phyloP scores from a whole-genome alignment of 164 flowering plant species.

The Sextonia rubra region DNA sequence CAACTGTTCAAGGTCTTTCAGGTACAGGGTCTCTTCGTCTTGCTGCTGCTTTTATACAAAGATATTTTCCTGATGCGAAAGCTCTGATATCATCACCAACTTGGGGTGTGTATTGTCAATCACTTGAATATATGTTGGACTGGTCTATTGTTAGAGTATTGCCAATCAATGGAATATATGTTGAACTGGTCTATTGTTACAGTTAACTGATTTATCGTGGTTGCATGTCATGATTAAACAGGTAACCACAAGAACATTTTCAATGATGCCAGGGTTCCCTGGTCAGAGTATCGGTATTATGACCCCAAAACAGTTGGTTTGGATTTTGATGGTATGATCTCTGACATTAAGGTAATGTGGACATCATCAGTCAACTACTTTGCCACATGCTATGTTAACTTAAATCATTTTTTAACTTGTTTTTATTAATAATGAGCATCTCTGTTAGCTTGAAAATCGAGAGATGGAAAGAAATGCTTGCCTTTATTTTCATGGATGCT shows the following conservation, averaged over 20 bases:
- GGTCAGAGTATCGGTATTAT: constrained; percentile 96
- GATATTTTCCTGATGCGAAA: constrained; percentile 90
- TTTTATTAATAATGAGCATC: too few relatives aligned
- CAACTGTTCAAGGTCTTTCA: constrained; percentile 97
- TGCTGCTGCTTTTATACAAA: constrained; percentile 86
- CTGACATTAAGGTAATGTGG: constrained; percentile 76
- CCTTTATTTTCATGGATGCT: too few relatives aligned
- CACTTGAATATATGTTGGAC: constrained; percentile 9
- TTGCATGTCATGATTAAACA: constrained; percentile 25
- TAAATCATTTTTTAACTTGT: too few relatives aligned
- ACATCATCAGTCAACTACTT: not conserved
- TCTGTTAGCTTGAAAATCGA: too few relatives aligned
- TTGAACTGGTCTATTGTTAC: not conserved
- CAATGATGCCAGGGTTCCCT: constrained; percentile 96
- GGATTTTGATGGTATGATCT: constrained; percentile 96
- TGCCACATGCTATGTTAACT: not conserved
- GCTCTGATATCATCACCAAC: constrained; percentile 93
- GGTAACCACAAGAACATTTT: constrained; percentile 99
- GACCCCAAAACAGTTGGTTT: constrained; percentile 94
- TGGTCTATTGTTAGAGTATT: not conserved
- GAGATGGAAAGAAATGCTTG: too few relatives aligned
- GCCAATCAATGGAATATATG: too few relatives aligned
- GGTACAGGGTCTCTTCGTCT: constrained; percentile 99
- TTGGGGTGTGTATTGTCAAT: constrained; percentile 65
- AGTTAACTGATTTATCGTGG: constrained; percentile 10